Base-by-base conservation (phyloP, 106 monocot genomes). In the Amphibolis antarctica region DNA sequence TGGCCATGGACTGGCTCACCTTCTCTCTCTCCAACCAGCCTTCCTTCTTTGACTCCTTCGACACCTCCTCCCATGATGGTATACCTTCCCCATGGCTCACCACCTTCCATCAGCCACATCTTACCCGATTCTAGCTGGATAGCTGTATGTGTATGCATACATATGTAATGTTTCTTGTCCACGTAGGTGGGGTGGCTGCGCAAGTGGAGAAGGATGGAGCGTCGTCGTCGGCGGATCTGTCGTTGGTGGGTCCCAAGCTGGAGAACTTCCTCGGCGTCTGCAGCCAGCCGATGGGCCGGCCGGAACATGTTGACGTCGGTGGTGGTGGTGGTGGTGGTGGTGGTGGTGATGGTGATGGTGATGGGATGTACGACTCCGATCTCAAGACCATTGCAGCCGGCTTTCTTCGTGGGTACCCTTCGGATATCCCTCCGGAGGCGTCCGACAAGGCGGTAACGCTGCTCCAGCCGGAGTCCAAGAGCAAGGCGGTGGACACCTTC, bases 371-470 rank as follows among this genome's bases (percentile, higher is more conserved):
- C 26, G 70, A 64, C 20, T 62, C 62, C 42, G 63, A 77, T n/a
- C 55, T 78, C 62, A 83, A 83, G 47, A 74, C 74, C 42, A 81
- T 94, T 30, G 85, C 93, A 53, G 83, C 86, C 36, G 93, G 83
- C 0, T 83, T 88, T 67, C 44, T 78, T 1, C 68, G 65, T 1
- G 67, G 64, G 10, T 51, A 28, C 56, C 19, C 80, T 13, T 21
- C 73, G 17, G 62, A 64, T 5, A 56, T 53, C 31, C 64, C 18
- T 21, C 61, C 19, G 23, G 66, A 49, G 12, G n/a, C n/a, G n/a
- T 28, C 56, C 0, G 75, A 49, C 31, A 71, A 72, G n/a, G 53
- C 61, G 17, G 67, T 25, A 26, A 56, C 1, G 44, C 60, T 50
- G 18, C 59, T 47, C 10, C 18, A 15, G 36, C 31, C 49, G 12